Percentiles rank a stretch among this genome's conserved stretches.
phyloP scores from a whole-genome alignment of 805 yeast species.

The Phaffomyces thermotolerans region DNA sequence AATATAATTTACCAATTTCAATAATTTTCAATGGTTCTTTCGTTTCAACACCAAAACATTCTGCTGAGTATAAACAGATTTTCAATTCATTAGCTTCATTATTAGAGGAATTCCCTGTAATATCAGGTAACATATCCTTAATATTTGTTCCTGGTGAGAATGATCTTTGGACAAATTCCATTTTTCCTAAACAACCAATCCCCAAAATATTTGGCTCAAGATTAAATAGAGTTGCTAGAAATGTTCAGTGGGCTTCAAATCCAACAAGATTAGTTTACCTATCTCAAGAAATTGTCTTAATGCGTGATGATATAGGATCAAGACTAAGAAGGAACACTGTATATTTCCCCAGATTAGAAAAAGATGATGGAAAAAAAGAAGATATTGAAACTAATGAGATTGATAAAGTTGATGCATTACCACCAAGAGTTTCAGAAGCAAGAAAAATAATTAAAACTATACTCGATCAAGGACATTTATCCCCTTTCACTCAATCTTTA shows the following conservation, averaged over 20 bases:
- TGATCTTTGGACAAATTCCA: conserved; percentile 86
- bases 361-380: conserved; percentile 14
- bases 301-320: conserved; percentile 65
- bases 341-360: conserved; percentile 34
- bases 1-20: conserved; percentile 49
- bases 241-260: conserved; percentile 59
- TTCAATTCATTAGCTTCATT: conserved; percentile 72
- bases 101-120: conserved; percentile 48
- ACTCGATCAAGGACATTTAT: conserved; percentile 79
- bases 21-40: conserved; percentile 84
- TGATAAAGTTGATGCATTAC: conserved; percentile 28
- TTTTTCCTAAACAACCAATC: conserved; percentile 69
- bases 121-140: conserved; percentile 48
- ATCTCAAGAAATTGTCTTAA: conserved; percentile 73
- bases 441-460: conserved; percentile 72
- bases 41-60: conserved; percentile 52
- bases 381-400: conserved; percentile 15
- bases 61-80: conserved; percentile 51
- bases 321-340: conserved; percentile 68
- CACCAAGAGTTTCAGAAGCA: conserved; percentile 49
- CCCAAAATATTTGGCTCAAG: conserved; percentile 69
- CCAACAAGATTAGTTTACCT: conserved; percentile 75
- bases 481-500: conserved; percentile 61
- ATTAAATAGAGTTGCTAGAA: conserved; percentile 48
- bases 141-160: conserved; percentile 82